Evolutionary conservation across 768 basidiomycete genomes (phyloP), one percentile per base, ranked within the genome.

Genomic region (Russula emetica): DNA sequence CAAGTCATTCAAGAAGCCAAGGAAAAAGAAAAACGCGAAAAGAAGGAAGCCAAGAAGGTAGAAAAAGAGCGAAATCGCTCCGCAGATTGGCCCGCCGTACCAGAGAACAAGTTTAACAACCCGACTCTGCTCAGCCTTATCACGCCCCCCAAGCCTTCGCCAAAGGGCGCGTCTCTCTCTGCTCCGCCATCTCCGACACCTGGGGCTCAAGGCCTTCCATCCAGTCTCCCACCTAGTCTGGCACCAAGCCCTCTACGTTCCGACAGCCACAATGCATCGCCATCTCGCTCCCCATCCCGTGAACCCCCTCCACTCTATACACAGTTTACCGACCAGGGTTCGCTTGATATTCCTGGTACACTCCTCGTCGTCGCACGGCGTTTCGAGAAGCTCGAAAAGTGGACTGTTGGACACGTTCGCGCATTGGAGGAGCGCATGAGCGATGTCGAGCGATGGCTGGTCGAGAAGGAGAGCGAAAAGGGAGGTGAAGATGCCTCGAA

Each of bases 391-490:
- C 80, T 94, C 14, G 92, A 94, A 71, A 88, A 88, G 66, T 94
- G 92, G 92, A 88, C 91, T 0, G 90, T 94, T 3, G 85, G 89
- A 7, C 92, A 94, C 69, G 90, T 92, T 3, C 85, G 92, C 59
- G 92, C 92, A 1, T 76, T 94, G n/a, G 92, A 94, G 68, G 92
- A 93, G 22, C 83, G 92, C 36, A 94, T 94, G 91, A 85, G 86
- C 64, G 92, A 94, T 61, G 92, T 94, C n/a, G 92, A 94, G 71
- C 80, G 85, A 51, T 94, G 90, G 89, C 78, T 93, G 10, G 91
- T 93, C 6, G 90, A 92, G 65, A 91, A 88, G 71, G 90, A 93
- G 75, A 85, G 79, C 63, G 85, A 86, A 69, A 85, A 82, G 63
- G 83, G 82, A 40, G 67, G 28, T 8, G 58, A 67, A 26, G 59